Evolutionary conservation across 257 asterid genomes (phyloP), one percentile per base, ranked within the genome.

Genomic region (Plantago major): DNA sequence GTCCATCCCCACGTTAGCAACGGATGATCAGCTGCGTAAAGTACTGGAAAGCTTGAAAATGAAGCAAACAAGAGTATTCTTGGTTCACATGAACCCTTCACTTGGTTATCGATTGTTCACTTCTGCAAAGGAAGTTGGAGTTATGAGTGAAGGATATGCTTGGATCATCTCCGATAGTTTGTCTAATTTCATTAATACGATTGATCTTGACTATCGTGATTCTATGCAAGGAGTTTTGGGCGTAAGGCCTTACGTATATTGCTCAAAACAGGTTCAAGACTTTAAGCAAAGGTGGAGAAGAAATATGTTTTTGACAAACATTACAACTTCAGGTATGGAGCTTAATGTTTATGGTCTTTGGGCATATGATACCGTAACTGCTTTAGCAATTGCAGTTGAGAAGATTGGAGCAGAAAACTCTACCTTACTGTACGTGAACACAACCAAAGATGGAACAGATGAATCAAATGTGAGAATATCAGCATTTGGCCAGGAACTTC

Each of bases 141-240:
- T 84, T 64, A 79, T 78, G 77, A 76, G 65, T 38, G 76, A 73
- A 76, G 88, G 79, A 5, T 84, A 71, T 63, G 93, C 84, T 1
- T 87, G 95, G 95, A 40, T 87, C 17, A 42, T 80, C 15, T 74
- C 88, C 8, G 81, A 73, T 62, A 71, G 92, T 19, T 17, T 84
- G 40, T 83, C 93, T 3, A 78, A 70, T 62, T 79, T 80, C 71
- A 53, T 87, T 67, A 60, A 42, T 63, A 68, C 81, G 0, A 59
- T 77, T 54, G 77, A 79, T 67, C 65, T 74, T 12, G 26, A 49
- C 3, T 73, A 60, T 10, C 79, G 46, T 42, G 82, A 77, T 63
- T 73, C 84, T 0, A 82, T 82, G 88, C 81, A 87, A 72, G 95
- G 94, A 40, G 84, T 80, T 66, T 16, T 87, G 44, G 95, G 95